These are phyloP conservation scores for Podila epicladia DNA, from an alignment of 192 early-diverging fungal genomes.

Conservation along the genomic window DNA sequence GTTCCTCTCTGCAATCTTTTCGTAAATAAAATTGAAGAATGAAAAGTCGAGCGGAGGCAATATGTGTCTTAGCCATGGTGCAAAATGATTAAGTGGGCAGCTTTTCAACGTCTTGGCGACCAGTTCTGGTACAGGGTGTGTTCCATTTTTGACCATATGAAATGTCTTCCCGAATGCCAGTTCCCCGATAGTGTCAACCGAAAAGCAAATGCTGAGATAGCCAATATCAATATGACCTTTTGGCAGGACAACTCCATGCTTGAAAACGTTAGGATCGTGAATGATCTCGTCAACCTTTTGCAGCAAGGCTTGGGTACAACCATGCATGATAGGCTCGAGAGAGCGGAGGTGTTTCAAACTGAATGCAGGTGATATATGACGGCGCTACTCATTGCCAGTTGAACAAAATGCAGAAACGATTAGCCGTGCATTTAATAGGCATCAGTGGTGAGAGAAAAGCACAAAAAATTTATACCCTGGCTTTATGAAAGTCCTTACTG, in stretches of 20 bases:
- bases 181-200: conserved; percentile 63
- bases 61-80: conserved; percentile 36
- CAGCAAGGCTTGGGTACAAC: conserved; percentile 33
- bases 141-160: conserved; percentile 55
- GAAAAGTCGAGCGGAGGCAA: conserved; percentile 21
- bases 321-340: conserved; percentile 54
- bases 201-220: conserved; percentile 30
- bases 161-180: conserved; percentile 62
- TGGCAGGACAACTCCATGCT: conserved; percentile 30
- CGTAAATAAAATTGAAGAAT: conserved; percentile 23
- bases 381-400: conserved; percentile 47
- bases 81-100: conserved; percentile 30
- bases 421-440: too few species aligned
- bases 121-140: conserved; percentile 56
- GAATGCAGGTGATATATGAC: conserved; percentile 63
- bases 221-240: conserved; percentile 30
- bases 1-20: conserved; percentile 10
- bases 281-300: conserved; percentile 43
- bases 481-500: conserved; percentile 39
- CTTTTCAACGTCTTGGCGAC: conserved; percentile 25
- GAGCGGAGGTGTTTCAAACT: conserved; percentile 60
- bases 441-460: too few species aligned
- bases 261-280: conserved; percentile 34
- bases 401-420: not conserved
- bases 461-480: conserved; percentile 10